Conservation (phyloP, 805 yeast species). For the Metschnikowia lachancei region DNA sequence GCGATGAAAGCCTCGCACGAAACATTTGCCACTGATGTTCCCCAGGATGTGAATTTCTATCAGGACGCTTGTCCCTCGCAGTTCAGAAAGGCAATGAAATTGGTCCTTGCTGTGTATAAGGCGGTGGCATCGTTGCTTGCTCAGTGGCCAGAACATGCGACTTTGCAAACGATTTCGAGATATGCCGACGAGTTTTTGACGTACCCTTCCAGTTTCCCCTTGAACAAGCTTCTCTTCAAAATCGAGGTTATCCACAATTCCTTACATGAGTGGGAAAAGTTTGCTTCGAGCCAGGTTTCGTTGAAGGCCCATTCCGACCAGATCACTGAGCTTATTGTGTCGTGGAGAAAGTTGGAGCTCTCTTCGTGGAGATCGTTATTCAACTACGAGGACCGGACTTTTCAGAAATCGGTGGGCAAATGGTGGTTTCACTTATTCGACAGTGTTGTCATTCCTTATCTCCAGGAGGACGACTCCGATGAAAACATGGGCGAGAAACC, state of each 20-base stretch:
- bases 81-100: constrained; percentile 53
- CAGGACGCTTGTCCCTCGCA: constrained; percentile 59
- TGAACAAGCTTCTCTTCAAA: constrained; percentile 75
- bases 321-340: constrained; percentile 67
- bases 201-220: constrained; percentile 64
- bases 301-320: constrained; percentile 53
- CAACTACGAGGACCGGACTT: constrained; percentile 53
- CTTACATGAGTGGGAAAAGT: constrained; percentile 90
- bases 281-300: constrained; percentile 77
- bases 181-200: constrained; percentile 64
- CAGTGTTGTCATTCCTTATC: constrained; percentile 56
- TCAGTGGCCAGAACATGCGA: constrained; percentile 96
- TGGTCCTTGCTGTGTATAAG: constrained; percentile 34
- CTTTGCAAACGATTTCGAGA: constrained; percentile 63
- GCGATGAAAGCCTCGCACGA: constrained; percentile 21
- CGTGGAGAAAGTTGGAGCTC: constrained; percentile 89
- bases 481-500: constrained; percentile 30
- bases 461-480: constrained; percentile 20
- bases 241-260: constrained; percentile 82
- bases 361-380: constrained; percentile 81
- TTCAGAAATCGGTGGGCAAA: constrained; percentile 55
- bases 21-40: constrained; percentile 17
- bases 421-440: constrained; percentile 96
- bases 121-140: constrained; percentile 45
- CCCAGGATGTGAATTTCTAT: constrained; percentile 53